Conservation (phyloP, 805 yeast species). For the Candida oleophila region DNA sequence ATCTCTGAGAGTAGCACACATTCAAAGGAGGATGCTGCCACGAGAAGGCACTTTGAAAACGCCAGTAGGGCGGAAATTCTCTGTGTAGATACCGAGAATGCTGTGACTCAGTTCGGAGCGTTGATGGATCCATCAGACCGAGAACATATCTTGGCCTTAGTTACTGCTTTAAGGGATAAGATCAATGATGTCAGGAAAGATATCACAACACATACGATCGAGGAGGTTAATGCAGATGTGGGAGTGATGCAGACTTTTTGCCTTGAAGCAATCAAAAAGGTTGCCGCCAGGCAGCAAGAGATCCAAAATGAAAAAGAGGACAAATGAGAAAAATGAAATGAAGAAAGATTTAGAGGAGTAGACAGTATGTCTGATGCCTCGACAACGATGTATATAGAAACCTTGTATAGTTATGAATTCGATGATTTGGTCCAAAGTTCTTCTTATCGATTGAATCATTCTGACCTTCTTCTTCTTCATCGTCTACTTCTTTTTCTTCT, state of each 20-base stretch:
- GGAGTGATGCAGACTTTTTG: conserved; percentile 37
- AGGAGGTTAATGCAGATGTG: conserved; percentile 31
- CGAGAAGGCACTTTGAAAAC: conserved; percentile 63
- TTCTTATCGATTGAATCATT: too few relatives aligned
- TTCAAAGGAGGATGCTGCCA: conserved; percentile 57
- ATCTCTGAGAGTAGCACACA: conserved; percentile 65
- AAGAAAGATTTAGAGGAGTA: too few relatives aligned
- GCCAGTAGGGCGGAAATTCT: conserved; percentile 77
- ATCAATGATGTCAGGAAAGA: conserved; percentile 34
- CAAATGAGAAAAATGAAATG: too few relatives aligned
- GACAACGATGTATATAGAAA: conserved; percentile 2
- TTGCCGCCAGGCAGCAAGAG: conserved; percentile 38
- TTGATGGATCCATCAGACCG: conserved; percentile 51
- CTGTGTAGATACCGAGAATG: conserved; percentile 85
- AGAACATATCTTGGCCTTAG: conserved; percentile 16
- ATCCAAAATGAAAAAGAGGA: too few relatives aligned
- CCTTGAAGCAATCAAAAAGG: conserved; percentile 38
- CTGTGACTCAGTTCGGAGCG: conserved; percentile 67
- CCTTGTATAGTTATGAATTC: not conserved
- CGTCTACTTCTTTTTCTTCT: too few relatives aligned
- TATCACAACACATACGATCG: conserved; percentile 31
- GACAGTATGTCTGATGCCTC: too few relatives aligned
- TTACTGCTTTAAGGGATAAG: conserved; percentile 23
- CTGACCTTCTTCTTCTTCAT: too few relatives aligned
- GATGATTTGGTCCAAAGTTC: conserved; percentile 2